Percentiles rank a stretch among this genome's conserved stretches.
These are phyloP conservation scores for Schizochytrium sp. DNA, from an alignment of 108 stramenopile genomes.

Conservation along the genomic window DNA sequence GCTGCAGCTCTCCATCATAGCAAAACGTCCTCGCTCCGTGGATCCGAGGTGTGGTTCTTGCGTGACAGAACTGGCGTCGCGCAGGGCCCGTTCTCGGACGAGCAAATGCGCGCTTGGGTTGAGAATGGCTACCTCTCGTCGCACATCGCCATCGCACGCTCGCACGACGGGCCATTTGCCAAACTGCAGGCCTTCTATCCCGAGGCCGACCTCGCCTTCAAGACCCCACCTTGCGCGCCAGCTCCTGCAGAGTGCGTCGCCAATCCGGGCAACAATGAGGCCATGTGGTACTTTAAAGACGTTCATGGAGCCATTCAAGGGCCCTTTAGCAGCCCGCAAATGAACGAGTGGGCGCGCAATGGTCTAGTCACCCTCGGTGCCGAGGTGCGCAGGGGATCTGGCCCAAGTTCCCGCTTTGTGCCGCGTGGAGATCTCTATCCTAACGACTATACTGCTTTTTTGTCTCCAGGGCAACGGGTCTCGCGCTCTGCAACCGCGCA, in stretches of 20 bases:
- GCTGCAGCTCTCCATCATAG: no score
- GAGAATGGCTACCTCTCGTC: neutral
- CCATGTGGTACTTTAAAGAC: neutral
- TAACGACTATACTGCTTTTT: neutral
- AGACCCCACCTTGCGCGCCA: neutral
- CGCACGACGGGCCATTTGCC: neutral
- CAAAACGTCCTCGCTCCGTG: no score
- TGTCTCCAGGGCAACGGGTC: neutral
- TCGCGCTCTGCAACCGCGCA: neutral
- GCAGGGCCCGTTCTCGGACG: neutral
- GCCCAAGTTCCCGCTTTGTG: neutral
- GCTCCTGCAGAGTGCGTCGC: neutral
- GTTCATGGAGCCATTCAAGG: neutral
- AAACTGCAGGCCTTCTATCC: neutral
- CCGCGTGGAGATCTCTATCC: neutral
- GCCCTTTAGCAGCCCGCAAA: neutral
- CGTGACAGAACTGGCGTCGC: neutral
- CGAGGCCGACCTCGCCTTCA: neutral
- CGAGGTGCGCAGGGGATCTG: neutral
- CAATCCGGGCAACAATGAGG: neutral
- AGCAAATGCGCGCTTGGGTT: neutral
- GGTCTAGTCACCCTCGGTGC: neutral
- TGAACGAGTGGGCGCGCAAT: neutral
- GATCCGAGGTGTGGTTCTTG: neutral
- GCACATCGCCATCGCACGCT: neutral